Conservation (phyloP, 768 basidiomycete species). For the Mycena vitilis region DNA sequence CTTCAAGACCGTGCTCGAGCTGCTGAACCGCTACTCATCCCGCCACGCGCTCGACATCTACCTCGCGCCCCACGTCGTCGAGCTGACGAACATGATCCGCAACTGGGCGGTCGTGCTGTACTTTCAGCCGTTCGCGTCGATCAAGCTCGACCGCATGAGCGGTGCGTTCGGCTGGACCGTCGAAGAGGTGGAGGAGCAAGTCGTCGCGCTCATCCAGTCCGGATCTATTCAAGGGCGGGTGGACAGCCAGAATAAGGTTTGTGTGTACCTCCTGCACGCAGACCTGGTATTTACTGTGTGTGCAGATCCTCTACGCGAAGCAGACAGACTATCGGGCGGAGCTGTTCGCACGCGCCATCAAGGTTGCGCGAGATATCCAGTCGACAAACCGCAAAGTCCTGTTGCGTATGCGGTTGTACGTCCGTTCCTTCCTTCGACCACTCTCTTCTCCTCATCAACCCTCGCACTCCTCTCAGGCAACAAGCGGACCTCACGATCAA, state of each 20-base stretch:
- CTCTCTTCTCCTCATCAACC: background rate
- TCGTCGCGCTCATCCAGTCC: conserved; percentile 81
- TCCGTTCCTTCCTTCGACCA: conserved; percentile 32
- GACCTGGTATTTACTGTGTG: conserved; percentile 2
- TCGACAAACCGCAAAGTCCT: conserved; percentile 80
- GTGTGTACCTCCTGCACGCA: conserved; percentile 10
- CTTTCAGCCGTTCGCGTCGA: conserved; percentile 90
- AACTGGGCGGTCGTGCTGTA: conserved; percentile 87
- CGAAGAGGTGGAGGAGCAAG: conserved; percentile 75
- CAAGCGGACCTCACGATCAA: conserved; percentile 85
- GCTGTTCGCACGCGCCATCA: conserved; percentile 80
- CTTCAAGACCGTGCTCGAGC: conserved; percentile 84
- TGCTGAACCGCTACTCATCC: conserved; percentile 77
- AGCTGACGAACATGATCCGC: conserved; percentile 76
- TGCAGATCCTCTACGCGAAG: conserved; percentile 82
- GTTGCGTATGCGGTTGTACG: conserved; percentile 87
- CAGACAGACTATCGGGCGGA: conserved; percentile 83
- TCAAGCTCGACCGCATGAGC: conserved; percentile 87
- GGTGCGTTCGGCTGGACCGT: conserved; percentile 86
- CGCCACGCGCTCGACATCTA: conserved; percentile 85
- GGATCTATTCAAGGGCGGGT: conserved; percentile 86
- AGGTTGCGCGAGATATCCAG: conserved; percentile 78
- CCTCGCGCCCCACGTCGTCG: conserved; percentile 72
- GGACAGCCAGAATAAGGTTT: conserved; percentile 90
- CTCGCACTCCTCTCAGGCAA: conserved; percentile 59